Base-by-base conservation (phyloP, 2,329 filamentous ascomycete species). In the Calonectria fujianensis region DNA sequence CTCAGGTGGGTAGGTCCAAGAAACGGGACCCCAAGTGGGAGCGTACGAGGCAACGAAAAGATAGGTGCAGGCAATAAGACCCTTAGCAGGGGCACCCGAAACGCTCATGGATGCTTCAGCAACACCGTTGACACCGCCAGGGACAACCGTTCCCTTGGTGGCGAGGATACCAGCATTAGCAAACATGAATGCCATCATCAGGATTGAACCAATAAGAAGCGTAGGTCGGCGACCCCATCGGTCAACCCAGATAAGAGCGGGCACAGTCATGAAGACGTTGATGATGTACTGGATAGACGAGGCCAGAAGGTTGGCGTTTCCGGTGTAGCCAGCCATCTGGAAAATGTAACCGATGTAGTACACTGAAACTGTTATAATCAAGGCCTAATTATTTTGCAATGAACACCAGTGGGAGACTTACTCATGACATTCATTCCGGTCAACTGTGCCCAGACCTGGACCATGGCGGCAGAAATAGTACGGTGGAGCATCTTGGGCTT, bases 221-320 rank as follows among this genome's bases (percentile, higher is more conserved):
- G 94, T 87, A 71, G 91, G 90, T 59, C 93, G 93, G 76, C 94
- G 94, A 61, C 95, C 95, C 92, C 93, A 95, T 70, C 89, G 88
- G 79, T 97, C 94, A 79, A 96, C 90, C 86, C 88, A 96, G 72
- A 96, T 85, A 31, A 96, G 89, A 1, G 94, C 94, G 0, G 94
- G 93, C 4, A 96, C 83, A 0, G 95, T 96, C 92, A 95, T 94
- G 68, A 93, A 74, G 1, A 96, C 94, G 83, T 96, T 96, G 87
- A 96, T 95, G 79, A 96, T 89, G 76, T 91, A 91, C 78, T 90
- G 88, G 24, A 92, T 89, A 6, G 88, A 89, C 0, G 90, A 90
- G 1, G 89, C 90, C 61, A 90, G 85, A 13, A 91, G 83, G 48
- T 89, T 89, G 75, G 89, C 84, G 72, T 91, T 89, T 13, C 85